A percentile compares a stretch with the other conserved stretches of the same genome.
Evolutionary conservation across 768 basidiomycete species (phyloP).

Genomic region (Pisolithus microcarpus): DNA sequence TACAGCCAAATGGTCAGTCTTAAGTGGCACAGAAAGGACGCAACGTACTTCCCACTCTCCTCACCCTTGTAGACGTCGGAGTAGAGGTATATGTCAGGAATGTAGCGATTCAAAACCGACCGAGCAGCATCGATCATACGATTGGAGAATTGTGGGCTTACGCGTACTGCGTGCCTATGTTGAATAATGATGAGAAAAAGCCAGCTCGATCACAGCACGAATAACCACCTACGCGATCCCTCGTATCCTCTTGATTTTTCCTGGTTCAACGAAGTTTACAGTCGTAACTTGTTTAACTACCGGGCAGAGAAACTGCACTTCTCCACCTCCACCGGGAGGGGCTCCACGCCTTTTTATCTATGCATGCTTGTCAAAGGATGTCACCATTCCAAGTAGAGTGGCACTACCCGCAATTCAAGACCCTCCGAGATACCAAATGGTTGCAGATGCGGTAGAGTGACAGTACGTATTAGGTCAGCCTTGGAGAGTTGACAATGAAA

Average conservation of each 20-base stretch:
- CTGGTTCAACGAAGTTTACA: conserved; percentile 84
- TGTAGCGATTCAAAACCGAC: conserved; percentile 89
- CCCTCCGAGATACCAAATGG: conserved; percentile 87
- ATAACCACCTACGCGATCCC: conserved; percentile 76
- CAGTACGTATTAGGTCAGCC: conserved; percentile 86
- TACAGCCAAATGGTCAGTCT: conserved; percentile 23
- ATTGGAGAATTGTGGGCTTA: conserved; percentile 96
- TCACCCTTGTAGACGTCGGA: conserved; percentile 98
- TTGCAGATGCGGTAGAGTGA: conserved; percentile 85
- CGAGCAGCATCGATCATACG: conserved; percentile 94
- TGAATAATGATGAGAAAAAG: background rate
- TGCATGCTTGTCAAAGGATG: background rate
- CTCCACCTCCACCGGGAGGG: conserved; percentile 86
- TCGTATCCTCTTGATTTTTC: conserved; percentile 89
- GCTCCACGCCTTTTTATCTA: conserved; percentile 95
- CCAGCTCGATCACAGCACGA: background rate
- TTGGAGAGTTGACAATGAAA: conserved; percentile 23
- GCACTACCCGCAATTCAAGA: conserved; percentile 69
- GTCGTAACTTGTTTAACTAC: conserved; percentile 88
- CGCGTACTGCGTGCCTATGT: conserved; percentile 85
- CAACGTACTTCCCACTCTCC: conserved; percentile 88
- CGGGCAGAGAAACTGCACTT: conserved; percentile 90
- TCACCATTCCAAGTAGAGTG: background rate
- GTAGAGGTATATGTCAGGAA: conserved; percentile 97
- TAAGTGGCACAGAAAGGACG: background rate